Evolutionary conservation across 208 protist species (phyloP), one percentile per base, ranked within the genome.

Genomic region (Trypanosoma brucei): DNA sequence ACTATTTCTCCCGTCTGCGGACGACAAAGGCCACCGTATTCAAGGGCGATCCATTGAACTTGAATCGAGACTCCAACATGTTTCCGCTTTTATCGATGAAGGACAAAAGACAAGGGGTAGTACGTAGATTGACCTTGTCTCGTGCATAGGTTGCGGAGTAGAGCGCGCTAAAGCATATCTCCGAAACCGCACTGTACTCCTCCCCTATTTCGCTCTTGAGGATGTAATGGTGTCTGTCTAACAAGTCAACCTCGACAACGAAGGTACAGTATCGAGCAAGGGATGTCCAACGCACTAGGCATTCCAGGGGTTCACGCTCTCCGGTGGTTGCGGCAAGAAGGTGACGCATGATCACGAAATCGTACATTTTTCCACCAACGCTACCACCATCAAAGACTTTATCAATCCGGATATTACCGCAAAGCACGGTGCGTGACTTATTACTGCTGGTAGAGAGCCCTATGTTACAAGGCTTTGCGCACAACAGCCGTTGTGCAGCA

Each of bases 311-410:
- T 31, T 49, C 54, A 9, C 55, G 70, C 33, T 78, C 72, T 14
- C 72, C 63, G 3, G 40, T 14, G 34, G 88, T 60, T 22, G 64
- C 60, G 34, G 74, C 67, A 51, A 94, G 65, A 30, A 79, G 75
- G 53, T 94, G 88, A 59, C 89, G 84, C 40, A 88, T 52, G n/a
- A 94, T 71, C 36, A 88, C 72, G 65, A 94, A 90, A 58, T 94
- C 81, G 45, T 65, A 4, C 1, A 37, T 11, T n/a, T 7, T 31
- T 39, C 34, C 49, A 22, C 33, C 36, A 44, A 63, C 33, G 51
- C 72, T 54, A 57, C 65, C 71, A 30, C 49, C 59, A 62, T 65
- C 86, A 14, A 55, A 73, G 5, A 58, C 44, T 39, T 58, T 46
- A 37, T 44, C 57, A 44, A 73, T 59, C 34, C 14, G 57, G 38